phyloP scores from a whole-genome alignment of 768 basidiomycete genomes.

The Pholiota conissans region DNA sequence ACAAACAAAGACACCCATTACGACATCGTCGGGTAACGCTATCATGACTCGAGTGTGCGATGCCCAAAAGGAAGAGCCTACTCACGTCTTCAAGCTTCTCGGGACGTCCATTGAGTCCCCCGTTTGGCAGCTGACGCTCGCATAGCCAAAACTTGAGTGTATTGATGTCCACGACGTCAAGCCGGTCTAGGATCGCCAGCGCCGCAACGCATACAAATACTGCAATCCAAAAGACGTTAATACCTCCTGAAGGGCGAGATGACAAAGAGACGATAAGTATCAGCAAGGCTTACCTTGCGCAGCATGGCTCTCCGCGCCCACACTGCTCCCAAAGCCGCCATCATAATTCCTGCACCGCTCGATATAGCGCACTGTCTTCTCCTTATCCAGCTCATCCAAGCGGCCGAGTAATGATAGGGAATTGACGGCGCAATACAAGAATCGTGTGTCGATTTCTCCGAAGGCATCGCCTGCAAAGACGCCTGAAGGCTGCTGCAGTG shows the following conservation, averaged over 20 bases:
- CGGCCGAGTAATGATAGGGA: constrained; percentile 80
- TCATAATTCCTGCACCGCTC: constrained; percentile 87
- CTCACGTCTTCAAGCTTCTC: constrained; percentile 95
- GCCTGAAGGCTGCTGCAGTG: constrained; percentile 83
- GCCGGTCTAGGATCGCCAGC: constrained; percentile 80
- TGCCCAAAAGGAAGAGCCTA: constrained; percentile 11
- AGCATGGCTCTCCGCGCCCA: constrained; percentile 92
- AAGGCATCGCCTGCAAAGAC: constrained; percentile 88
- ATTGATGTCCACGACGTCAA: constrained; percentile 79
- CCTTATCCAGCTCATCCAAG: constrained; percentile 66
- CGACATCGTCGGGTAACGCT: neutral
- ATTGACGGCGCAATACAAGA: constrained; percentile 84
- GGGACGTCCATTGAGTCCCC: constrained; percentile 95
- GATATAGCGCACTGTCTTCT: constrained; percentile 73
- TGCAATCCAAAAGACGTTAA: constrained; percentile 26
- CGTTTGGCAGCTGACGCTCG: constrained; percentile 90
- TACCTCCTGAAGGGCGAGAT: neutral
- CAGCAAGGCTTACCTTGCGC: constrained; percentile 63
- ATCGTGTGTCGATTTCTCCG: constrained; percentile 93
- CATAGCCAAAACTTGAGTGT: constrained; percentile 91
- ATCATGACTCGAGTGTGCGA: neutral
- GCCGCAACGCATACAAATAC: constrained; percentile 91
- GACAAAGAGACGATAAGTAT: neutral
- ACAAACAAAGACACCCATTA: neutral
- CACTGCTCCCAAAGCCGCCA: constrained; percentile 84